Evolutionary conservation across 345 rosid genomes (phyloP).

Genomic region (Eucalyptus fibrosa): DNA sequence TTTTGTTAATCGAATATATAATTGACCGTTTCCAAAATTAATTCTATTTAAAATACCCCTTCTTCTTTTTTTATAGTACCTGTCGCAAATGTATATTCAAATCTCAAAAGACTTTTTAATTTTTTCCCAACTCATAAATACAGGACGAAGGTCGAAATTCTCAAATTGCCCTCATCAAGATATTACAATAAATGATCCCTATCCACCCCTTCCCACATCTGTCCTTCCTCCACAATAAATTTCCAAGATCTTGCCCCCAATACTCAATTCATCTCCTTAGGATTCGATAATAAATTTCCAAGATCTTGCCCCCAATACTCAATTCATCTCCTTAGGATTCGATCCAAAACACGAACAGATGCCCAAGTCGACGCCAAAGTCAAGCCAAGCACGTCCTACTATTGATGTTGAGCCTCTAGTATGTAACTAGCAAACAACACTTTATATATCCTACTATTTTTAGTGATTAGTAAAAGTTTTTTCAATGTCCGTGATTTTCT

Average conservation of each 20-base stretch:
- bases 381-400: background rate
- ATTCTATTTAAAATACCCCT: background rate
- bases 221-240: background rate
- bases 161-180: background rate
- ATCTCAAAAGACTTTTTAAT: background rate
- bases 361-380: background rate
- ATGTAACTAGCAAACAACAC: rapidly evolving
- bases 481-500: rapidly evolving
- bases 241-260: background rate
- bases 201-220: background rate
- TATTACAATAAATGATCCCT: too few relatives aligned
- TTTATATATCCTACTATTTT: too few relatives aligned
- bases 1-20: background rate
- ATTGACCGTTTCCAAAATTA: background rate
- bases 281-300: too few relatives aligned
- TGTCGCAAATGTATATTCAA: background rate
- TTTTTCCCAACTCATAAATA: background rate
- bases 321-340: too few relatives aligned
- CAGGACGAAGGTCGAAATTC: background rate
- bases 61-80: too few relatives aligned
- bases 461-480: too few relatives aligned
- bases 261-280: too few relatives aligned
- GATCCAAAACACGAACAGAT: background rate
- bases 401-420: too few relatives aligned
- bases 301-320: too few relatives aligned